A percentile compares a stretch with the other conserved stretches of the same genome.
These are phyloP conservation scores for Fusarium sp. DNA, from an alignment of 2,329 filamentous ascomycete species.

Conservation along the genomic window DNA sequence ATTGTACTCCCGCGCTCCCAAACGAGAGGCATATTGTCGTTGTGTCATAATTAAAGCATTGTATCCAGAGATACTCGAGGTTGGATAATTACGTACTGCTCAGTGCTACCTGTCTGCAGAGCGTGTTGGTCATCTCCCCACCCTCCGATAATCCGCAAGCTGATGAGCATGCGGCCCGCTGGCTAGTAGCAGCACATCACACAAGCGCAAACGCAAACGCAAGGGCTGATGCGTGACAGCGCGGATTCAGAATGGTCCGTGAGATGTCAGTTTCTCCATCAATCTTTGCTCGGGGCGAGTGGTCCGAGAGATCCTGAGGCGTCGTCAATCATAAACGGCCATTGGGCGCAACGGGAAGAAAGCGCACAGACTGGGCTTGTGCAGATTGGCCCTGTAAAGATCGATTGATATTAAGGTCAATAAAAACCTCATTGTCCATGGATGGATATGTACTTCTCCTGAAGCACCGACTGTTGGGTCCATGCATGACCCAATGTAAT, in stretches of 20 bases:
- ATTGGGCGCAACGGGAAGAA: constrained; percentile 15
- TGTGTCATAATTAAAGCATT: not conserved
- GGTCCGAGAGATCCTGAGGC: constrained; percentile 28
- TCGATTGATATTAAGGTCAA: constrained; percentile 13
- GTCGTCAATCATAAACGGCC: constrained; percentile 18
- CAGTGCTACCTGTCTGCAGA: not conserved
- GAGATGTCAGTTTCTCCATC: constrained; percentile 23
- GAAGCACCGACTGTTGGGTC: constrained; percentile 14
- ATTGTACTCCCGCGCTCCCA: not conserved
- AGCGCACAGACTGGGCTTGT: constrained; percentile 25
- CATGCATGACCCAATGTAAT: constrained; percentile 4
- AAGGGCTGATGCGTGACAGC: constrained; percentile 26
- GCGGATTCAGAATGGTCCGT: constrained; percentile 38
- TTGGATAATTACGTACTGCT: constrained; percentile 13
- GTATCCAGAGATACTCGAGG: constrained; percentile 1
- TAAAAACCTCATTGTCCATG: constrained; percentile 21
- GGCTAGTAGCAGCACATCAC: constrained; percentile 41
- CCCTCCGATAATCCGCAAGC: constrained; percentile 41
- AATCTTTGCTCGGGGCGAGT: constrained; percentile 33
- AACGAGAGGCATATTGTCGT: constrained; percentile 37
- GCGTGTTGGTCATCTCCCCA: constrained; percentile 25
- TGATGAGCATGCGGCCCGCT: constrained; percentile 43
- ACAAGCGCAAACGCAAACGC: constrained; percentile 16
- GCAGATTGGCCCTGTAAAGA: constrained; percentile 6
- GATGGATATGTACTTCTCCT: constrained; percentile 10